A percentile compares a stretch with the other conserved stretches of the same genome.
Evolutionary conservation across 371 early-diverging fungal species (phyloP).

Genomic region (Parasitella parasitica): DNA sequence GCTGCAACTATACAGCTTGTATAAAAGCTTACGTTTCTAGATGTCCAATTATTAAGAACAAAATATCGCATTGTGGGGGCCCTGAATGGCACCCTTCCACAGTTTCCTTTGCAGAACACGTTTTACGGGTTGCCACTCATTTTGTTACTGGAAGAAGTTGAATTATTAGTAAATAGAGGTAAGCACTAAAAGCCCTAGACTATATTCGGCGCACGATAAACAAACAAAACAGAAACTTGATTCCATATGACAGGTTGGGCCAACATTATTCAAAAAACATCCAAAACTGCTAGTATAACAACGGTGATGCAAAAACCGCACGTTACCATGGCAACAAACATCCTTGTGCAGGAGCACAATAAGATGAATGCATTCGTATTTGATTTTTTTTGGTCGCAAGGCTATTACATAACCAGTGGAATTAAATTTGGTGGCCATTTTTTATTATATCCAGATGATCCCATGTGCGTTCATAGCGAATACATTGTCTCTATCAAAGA

Average conservation of each 20-base stretch:
- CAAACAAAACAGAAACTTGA: not conserved
- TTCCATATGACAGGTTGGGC: not conserved
- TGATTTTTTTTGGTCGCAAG: slow-evolving; percentile 51
- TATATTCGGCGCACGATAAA: not conserved
- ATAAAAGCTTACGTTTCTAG: slow-evolving; percentile 14
- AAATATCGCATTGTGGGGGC: slow-evolving; percentile 58
- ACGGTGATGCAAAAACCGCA: not conserved
- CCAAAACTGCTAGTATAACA: not conserved
- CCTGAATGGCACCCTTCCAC: slow-evolving; percentile 52
- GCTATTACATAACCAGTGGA: slow-evolving; percentile 55
- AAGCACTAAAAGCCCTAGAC: not conserved
- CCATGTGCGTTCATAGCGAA: slow-evolving; percentile 55
- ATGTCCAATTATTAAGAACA: slow-evolving; percentile 39
- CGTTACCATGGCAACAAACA: not conserved
- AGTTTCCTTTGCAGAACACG: slow-evolving; percentile 56
- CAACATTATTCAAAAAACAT: not conserved
- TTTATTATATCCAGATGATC: slow-evolving; percentile 60
- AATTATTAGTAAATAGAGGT: slow-evolving; percentile 46
- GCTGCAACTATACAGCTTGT: too few species aligned
- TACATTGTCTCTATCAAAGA: slow-evolving; percentile 37
- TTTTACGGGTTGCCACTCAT: slow-evolving; percentile 54
- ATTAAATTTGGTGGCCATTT: slow-evolving; percentile 69
- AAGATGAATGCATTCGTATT: slow-evolving; percentile 26
- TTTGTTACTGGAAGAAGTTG: slow-evolving; percentile 55
- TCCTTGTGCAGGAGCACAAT: not conserved